Conservation (phyloP, 169 alveolate genomes). For the Plasmodium yoelii region DNA sequence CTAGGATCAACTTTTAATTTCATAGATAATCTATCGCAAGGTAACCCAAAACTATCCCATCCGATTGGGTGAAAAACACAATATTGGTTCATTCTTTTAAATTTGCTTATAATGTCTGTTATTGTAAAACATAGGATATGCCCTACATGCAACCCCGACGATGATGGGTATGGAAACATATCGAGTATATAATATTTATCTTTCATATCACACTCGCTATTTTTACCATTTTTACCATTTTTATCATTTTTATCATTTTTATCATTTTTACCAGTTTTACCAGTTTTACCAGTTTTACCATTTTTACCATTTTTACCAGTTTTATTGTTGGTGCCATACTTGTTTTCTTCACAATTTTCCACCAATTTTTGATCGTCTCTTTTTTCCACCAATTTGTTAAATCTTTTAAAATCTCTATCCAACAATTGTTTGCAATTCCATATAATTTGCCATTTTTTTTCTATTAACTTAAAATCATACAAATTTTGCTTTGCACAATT, state of each 20-base stretch:
- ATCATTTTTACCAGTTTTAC: background rate
- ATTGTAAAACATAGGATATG: slow-evolving; percentile 93
- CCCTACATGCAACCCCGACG: slow-evolving; percentile 93
- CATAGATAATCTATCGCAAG: slow-evolving; percentile 94
- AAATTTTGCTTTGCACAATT: background rate
- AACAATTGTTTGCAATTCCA: slow-evolving; percentile 53
- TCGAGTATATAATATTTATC: slow-evolving; percentile 87
- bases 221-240: no score
- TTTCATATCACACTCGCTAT: background rate
- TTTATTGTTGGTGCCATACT: background rate
- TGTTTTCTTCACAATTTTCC: background rate
- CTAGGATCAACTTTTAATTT: slow-evolving; percentile 83
- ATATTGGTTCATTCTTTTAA: slow-evolving; percentile 87
- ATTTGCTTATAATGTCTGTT: slow-evolving; percentile 91
- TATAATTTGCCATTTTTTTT: slow-evolving; percentile 60
- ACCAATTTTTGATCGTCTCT: no score
- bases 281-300: background rate
- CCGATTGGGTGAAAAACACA: slow-evolving; percentile 94
- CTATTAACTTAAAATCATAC: slow-evolving; percentile 29
- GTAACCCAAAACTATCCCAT: slow-evolving; percentile 95
- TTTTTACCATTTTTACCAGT: background rate
- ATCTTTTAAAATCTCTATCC: slow-evolving; percentile 44
- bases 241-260: no score
- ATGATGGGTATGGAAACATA: slow-evolving; percentile 95
- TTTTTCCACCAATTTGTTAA: slow-evolving; percentile 1